phyloP scores from a whole-genome alignment of 352 stramenopile species.

The Phytopythium sindhum region DNA sequence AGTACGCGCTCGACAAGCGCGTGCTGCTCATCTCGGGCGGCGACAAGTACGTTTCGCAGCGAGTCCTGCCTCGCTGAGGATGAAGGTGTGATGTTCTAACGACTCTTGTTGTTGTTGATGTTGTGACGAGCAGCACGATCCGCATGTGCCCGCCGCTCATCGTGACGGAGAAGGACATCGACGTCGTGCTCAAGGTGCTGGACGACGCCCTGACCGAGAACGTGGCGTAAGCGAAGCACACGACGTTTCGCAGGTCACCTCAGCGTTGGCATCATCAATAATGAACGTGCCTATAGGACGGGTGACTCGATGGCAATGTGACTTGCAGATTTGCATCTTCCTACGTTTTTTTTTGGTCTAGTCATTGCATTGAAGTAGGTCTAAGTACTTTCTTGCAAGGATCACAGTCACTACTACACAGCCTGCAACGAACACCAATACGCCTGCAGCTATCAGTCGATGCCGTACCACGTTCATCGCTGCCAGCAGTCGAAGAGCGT shows the following conservation, averaged over 20 bases:
- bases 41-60: conserved; percentile 55
- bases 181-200: conserved; percentile 62
- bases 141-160: conserved; percentile 81
- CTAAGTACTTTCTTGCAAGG: too few relatives aligned
- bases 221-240: conserved; percentile 30
- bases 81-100: background rate
- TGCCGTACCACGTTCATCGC: conserved; percentile 3
- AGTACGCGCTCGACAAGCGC: conserved; percentile 70
- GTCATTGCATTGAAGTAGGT: too few relatives aligned
- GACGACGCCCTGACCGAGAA: conserved; percentile 61
- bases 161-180: conserved; percentile 79
- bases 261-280: background rate
- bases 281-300: background rate
- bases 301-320: background rate
- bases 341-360: too few relatives aligned
- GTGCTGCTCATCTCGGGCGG: conserved; percentile 82
- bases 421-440: background rate
- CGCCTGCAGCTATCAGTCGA: background rate
- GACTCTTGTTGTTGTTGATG: conserved; percentile 8
- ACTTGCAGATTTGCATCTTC: background rate
- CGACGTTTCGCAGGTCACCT: background rate
- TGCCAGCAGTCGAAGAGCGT: conserved; percentile 47
- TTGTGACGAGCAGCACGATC: conserved; percentile 43
- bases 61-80: background rate
- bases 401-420: too few relatives aligned